phyloP scores from a whole-genome alignment of 2,329 filamentous ascomycete species.

The Epicoccum nigrum region DNA sequence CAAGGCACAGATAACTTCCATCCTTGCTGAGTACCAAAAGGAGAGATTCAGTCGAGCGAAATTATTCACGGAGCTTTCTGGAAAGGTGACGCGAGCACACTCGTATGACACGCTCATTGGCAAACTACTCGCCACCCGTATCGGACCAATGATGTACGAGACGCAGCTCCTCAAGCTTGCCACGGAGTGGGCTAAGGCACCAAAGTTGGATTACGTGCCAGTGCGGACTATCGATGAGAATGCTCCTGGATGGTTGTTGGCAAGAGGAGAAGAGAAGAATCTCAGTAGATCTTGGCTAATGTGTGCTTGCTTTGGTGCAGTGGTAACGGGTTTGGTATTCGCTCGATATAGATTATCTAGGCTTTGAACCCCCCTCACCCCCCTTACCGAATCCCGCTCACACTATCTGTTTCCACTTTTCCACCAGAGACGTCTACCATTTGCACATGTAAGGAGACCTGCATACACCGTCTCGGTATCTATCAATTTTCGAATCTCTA shows the following conservation, averaged over 20 bases:
- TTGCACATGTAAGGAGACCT: too few relatives aligned
- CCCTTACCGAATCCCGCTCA: too few relatives aligned
- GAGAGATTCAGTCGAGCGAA: conserved; percentile 18
- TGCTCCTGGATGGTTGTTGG: conserved; percentile 15
- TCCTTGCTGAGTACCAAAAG: conserved; percentile 23
- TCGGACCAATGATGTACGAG: conserved; percentile 7
- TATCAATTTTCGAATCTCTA: too few relatives aligned
- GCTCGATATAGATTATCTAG: neutral
- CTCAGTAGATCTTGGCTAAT: conserved; percentile 3
- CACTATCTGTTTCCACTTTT: too few relatives aligned
- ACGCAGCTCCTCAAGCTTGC: conserved; percentile 5
- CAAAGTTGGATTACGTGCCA: conserved; percentile 23
- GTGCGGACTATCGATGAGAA: conserved; percentile 23
- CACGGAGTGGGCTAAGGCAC: conserved; percentile 5
- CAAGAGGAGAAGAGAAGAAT: neutral
- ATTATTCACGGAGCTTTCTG: conserved; percentile 14
- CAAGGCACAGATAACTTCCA: conserved; percentile 8
- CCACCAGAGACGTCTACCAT: too few relatives aligned
- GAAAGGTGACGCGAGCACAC: conserved; percentile 17
- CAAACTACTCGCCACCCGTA: conserved; percentile 10
- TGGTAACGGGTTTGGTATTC: neutral
- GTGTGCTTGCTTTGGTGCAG: conserved; percentile 1
- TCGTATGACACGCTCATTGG: conserved; percentile 18
- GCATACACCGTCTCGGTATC: too few relatives aligned
- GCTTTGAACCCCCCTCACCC: neutral